Percentiles rank a stretch among this genome's conserved stretches.
Evolutionary conservation across 352 stramenopile genomes (phyloP).

Genomic region (Vaucheria bursata): DNA sequence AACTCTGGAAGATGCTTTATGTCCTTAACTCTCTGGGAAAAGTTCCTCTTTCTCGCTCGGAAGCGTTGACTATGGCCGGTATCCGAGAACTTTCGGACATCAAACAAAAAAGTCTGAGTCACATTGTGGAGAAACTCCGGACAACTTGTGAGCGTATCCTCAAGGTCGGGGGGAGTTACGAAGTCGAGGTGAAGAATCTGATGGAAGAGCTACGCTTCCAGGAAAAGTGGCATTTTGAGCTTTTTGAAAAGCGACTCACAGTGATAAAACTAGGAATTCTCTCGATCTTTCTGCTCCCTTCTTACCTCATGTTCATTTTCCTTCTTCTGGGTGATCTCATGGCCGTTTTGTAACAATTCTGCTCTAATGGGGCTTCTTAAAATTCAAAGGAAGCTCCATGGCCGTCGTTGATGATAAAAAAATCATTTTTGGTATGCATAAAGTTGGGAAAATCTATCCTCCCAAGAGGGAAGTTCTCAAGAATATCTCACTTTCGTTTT

Average conservation of each 20-base stretch:
- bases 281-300: neutral
- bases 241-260: neutral
- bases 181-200: neutral
- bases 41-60: neutral
- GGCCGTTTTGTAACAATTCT: neutral
- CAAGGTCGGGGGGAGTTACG: neutral
- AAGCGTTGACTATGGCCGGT: neutral
- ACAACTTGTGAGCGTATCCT: neutral
- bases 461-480: conserved; percentile 6
- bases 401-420: neutral
- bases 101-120: neutral
- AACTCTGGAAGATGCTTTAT: neutral
- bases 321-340: neutral
- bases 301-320: neutral
- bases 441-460: neutral
- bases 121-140: neutral
- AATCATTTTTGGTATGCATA: neutral
- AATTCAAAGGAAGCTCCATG: too few species aligned
- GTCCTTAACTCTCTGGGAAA: neutral
- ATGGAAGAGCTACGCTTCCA: neutral
- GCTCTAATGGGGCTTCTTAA: neutral
- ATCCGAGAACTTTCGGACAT: neutral
- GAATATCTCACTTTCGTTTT: conserved; percentile 18
- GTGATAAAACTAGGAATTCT: neutral
- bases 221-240: neutral